Percentiles rank a stretch among this genome's conserved stretches.
These are phyloP conservation scores for Boletus subcaerulescens DNA, from an alignment of 768 basidiomycete species.

Conservation along the genomic window DNA sequence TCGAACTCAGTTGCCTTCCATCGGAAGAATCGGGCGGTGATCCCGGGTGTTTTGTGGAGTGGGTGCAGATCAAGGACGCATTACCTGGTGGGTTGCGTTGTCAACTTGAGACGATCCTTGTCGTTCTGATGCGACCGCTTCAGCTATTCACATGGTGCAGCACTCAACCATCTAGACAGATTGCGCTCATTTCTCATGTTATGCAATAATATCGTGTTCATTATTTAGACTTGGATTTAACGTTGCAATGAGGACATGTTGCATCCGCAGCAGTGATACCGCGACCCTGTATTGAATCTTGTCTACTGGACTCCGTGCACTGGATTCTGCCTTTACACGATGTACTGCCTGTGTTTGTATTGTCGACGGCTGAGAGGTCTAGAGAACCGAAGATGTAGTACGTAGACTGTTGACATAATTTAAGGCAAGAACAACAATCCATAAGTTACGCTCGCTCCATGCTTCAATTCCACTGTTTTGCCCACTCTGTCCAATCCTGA, in stretches of 20 bases:
- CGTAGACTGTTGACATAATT: not conserved
- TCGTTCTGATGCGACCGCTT: not conserved
- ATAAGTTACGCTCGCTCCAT: not conserved
- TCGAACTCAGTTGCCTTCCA: conserved; percentile 12
- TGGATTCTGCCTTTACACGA: no score
- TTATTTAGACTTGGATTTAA: no score
- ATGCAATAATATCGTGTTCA: no score
- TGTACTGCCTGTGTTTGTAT: no score
- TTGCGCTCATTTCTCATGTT: no score
- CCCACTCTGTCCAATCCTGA: conserved; percentile 8
- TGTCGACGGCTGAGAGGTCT: no score
- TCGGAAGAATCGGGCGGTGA: conserved; percentile 5
- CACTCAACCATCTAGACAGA: conserved; percentile 4
- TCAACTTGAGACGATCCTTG: not conserved
- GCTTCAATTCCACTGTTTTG: conserved; percentile 9
- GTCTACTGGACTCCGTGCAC: no score
- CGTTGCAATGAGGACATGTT: no score
- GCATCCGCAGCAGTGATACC: no score
- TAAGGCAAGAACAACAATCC: not conserved
- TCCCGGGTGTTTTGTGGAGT: conserved; percentile 5
- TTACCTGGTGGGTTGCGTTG: conserved; percentile 4
- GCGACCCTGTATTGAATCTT: no score
- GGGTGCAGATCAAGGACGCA: conserved; percentile 13
- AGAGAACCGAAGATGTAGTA: not conserved
- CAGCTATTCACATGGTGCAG: conserved; percentile 14